Base-by-base conservation (phyloP, 2,329 filamentous ascomycete species). In the Pyrenophora seminiperda region DNA sequence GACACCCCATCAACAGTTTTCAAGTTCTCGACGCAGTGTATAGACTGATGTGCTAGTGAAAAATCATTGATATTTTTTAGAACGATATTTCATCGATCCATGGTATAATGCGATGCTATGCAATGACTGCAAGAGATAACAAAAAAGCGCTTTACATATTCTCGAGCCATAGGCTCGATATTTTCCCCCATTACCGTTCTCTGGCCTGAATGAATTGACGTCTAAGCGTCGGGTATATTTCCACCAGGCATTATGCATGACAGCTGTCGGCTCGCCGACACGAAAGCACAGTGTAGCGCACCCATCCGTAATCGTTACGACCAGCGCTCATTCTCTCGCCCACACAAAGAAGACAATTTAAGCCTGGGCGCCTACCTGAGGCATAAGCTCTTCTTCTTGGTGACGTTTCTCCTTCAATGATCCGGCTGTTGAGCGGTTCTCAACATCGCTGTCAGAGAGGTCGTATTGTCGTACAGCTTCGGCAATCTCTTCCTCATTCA, bases 401-500 rank as follows among this genome's bases (percentile, higher is more conserved):
- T 50, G 54, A 40, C 54, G 59, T 56, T 66, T 64, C 54, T 66
- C 60, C 47, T 63, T 64, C 48, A 56, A 47, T 13, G 59, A 59
- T 22, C 53, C 61, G 14, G 54, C 57, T 14, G 52, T 42, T n/a
- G 61, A 65, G 15, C 68, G 65, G 15, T 62, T 57, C 59, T 70
- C 70, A 33, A 73, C 66, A 31, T 73, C 69, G 11, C 53, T 56
- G 15, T 62, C 58, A 13, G 59, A 59, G 34, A 72, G 59, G 5
- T 70, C 70, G 49, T 70, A 72, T 45, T 74, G 67, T 22, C 66
- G 58, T 2, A 67, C 64, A 47, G 66, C 65, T 13, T 59, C 61
- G 19, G 68, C 64, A 24, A 75, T 67, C 41, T 72, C 71, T 4
- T 61, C 52, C 32, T 73, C 69, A 27, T 65, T 63, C 38, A 75